Conservation (phyloP, 2,329 filamentous ascomycete species). For the Xylariaceae sp. region DNA sequence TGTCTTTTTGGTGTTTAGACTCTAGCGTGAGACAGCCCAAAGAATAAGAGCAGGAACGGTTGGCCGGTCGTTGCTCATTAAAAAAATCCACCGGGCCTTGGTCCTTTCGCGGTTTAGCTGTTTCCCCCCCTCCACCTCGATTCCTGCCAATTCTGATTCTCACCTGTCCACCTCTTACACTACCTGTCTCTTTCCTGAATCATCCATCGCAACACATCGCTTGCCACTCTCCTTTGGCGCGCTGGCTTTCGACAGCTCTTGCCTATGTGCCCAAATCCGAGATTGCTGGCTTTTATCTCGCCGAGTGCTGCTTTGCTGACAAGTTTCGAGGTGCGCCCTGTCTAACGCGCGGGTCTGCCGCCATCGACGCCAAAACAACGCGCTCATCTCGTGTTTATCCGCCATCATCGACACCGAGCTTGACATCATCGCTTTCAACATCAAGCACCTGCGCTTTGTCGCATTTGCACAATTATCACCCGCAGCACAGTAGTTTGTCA, state of each 20-base stretch:
- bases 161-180: background rate
- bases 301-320: conserved; percentile 10
- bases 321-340: conserved; percentile 20
- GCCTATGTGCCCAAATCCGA: background rate
- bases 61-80: conserved; percentile 20
- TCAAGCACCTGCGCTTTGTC: conserved; percentile 18
- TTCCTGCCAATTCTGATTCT: conserved; percentile 9
- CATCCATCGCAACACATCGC: conserved; percentile 8
- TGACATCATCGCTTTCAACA: background rate
- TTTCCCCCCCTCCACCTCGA: conserved; percentile 20
- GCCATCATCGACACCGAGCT: conserved; percentile 15
- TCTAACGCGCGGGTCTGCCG: conserved; percentile 25
- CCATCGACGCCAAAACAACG: conserved; percentile 25
- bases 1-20: background rate
- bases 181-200: background rate
- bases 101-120: conserved; percentile 12
- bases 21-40: conserved; percentile 6
- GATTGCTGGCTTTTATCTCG: conserved; percentile 4
- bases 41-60: conserved; percentile 11
- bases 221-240: conserved; percentile 3
- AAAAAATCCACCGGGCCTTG: conserved; percentile 16
- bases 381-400: conserved; percentile 28
- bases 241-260: conserved; percentile 8
- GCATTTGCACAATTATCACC: conserved; percentile 18
- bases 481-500: conserved; percentile 3